Evolutionary conservation across 2,329 filamentous ascomycete species (phyloP).

Genomic region (Aspergillus awamori): DNA sequence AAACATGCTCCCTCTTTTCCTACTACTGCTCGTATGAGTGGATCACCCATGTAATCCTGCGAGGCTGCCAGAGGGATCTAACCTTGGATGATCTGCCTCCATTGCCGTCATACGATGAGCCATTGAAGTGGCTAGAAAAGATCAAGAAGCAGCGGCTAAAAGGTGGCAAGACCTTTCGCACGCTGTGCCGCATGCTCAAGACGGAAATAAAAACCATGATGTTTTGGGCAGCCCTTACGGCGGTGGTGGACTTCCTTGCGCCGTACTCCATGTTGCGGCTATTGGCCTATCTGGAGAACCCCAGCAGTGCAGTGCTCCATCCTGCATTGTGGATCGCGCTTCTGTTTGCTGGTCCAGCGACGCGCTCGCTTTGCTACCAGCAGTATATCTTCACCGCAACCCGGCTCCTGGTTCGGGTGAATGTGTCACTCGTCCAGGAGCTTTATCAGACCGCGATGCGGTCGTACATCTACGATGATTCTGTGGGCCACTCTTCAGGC

Average conservation of each 20-base stretch:
- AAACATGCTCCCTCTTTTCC: slow-evolving; percentile 38
- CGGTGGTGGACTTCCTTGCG: slow-evolving; percentile 52
- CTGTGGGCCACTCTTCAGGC: slow-evolving; percentile 12
- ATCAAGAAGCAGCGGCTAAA: slow-evolving; percentile 29
- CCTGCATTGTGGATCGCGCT: slow-evolving; percentile 59
- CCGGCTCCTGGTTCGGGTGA: slow-evolving; percentile 59
- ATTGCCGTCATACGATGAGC: slow-evolving; percentile 35
- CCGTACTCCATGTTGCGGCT: slow-evolving; percentile 59
- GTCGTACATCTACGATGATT: slow-evolving; percentile 58
- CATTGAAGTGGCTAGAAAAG: slow-evolving; percentile 28
- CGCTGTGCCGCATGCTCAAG: slow-evolving; percentile 29
- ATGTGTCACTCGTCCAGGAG: slow-evolving; percentile 61
- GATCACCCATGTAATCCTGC: slow-evolving; percentile 36
- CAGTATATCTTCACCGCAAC: slow-evolving; percentile 63
- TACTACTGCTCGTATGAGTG: slow-evolving; percentile 40
- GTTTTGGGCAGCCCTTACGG: slow-evolving; percentile 27
- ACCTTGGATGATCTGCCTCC: slow-evolving; percentile 37
- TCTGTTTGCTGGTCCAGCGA: slow-evolving; percentile 55
- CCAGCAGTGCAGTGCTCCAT: slow-evolving; percentile 48
- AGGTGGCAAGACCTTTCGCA: slow-evolving; percentile 32
- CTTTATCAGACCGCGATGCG: slow-evolving; percentile 59
- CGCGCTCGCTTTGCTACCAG: slow-evolving; percentile 56
- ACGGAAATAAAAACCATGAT: slow-evolving; percentile 32
- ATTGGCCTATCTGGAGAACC: slow-evolving; percentile 55
- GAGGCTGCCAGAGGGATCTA: slow-evolving; percentile 32